These are phyloP conservation scores for Aspergillus intermedius DNA, from an alignment of 2,329 filamentous ascomycete species.

Conservation along the genomic window DNA sequence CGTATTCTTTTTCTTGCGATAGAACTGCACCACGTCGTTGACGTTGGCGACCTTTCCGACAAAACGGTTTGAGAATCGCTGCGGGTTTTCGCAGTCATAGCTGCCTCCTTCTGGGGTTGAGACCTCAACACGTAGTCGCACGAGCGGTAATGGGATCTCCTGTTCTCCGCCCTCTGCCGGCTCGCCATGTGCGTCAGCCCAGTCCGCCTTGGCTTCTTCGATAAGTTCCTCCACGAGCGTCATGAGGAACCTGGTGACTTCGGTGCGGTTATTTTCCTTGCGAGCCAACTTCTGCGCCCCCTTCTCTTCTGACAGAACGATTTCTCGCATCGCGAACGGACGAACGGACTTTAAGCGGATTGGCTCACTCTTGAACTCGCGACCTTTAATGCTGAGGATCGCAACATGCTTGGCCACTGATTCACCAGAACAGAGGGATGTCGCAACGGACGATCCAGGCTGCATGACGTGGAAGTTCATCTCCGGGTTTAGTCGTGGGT, in stretches of 20 bases:
- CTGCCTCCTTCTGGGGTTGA: constrained; percentile 75
- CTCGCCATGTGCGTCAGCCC: constrained; percentile 69
- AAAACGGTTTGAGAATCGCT: constrained; percentile 91
- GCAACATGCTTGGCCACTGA: constrained; percentile 86
- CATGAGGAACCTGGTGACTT: constrained; percentile 71
- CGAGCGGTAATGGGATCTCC: constrained; percentile 69
- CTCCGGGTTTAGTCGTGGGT: constrained; percentile 74
- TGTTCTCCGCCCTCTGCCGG: constrained; percentile 51
- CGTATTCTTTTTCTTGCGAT: constrained; percentile 71
- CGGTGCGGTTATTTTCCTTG: constrained; percentile 73
- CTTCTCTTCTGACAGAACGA: constrained; percentile 68
- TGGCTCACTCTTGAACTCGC: constrained; percentile 71
- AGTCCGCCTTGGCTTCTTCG: constrained; percentile 71
- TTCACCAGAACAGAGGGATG: constrained; percentile 83
- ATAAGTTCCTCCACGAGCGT: constrained; percentile 80
- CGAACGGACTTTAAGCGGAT: constrained; percentile 81
- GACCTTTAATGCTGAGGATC: constrained; percentile 75
- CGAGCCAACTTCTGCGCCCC: constrained; percentile 71
- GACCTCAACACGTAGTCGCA: constrained; percentile 86
- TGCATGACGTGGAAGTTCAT: constrained; percentile 95
- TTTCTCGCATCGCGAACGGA: constrained; percentile 81
- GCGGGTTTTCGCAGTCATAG: constrained; percentile 90
- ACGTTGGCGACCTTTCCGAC: constrained; percentile 85
- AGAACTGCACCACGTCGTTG: constrained; percentile 88
- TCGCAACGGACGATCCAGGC: constrained; percentile 91